Base-by-base conservation (phyloP, 2,329 filamentous ascomycete species). In the Cryphonectria radicalis region DNA sequence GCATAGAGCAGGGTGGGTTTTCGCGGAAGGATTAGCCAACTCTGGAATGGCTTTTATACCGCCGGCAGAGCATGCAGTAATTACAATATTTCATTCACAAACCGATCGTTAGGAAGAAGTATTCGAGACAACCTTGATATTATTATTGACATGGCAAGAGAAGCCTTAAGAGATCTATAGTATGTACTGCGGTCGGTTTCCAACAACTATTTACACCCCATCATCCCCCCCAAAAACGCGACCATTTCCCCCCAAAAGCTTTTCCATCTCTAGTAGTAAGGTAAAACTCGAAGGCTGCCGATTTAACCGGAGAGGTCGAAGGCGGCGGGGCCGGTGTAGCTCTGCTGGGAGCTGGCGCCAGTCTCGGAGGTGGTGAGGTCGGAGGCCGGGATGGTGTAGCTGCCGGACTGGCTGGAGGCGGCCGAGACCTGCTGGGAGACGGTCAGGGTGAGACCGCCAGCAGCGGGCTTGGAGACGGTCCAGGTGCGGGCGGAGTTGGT, bases 401-500 rank as follows among this genome's bases (percentile, higher is more conserved):
- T 68, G 71, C 74, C 79, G 5, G 70, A 73, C 57, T 75, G 74
- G 42, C 35, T 72, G 67, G 76, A 77, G 62, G 72, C 75, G 66
- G 76, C 77, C 53, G 73, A 75, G 22, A 79, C 66, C 2, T 72
- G 79, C 76, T 79, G 75, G 13, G 74, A 73, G 73, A 80, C 76
- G 17, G 69, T 70, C 55, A 81, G 60, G 66, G 72, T 70, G 42
- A 80, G 72, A 50, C 78, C 79, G 22, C 72, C 74, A 17, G 35
- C 66, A 59, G 66, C 63, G 67, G 70, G 43, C 66, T 75, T 75
- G 70, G 64, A 55, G 53, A 81, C 57, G 68, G 73, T 72, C 70
- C 76, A 81, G 43, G 76, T 78, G 28, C 78, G 76, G 40, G 78
- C 77, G 7, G 79, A 80, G 4, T 76, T 28, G 4, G 68, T 53